A percentile compares a stretch with the other conserved stretches of the same genome.
phyloP scores from a whole-genome alignment of 345 rosid species.

The Mallotus nudiflorus region DNA sequence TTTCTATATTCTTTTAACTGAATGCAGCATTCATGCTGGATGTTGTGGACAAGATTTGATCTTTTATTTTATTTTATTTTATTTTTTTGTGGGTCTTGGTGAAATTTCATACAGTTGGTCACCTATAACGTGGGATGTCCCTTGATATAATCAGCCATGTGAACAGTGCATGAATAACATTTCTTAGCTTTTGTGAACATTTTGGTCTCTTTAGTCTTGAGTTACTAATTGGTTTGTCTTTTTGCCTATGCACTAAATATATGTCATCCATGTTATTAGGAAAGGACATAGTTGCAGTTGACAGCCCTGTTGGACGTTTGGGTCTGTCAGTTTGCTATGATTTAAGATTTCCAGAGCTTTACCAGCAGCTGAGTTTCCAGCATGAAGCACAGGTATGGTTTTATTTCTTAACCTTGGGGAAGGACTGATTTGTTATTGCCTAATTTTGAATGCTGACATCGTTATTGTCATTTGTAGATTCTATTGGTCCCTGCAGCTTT shows the following conservation, averaged over 20 bases:
- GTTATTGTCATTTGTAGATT: constrained; percentile 42
- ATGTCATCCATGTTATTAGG: constrained; percentile 40
- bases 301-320: constrained; percentile 80
- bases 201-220: background rate
- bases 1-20: background rate
- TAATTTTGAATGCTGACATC: constrained; percentile 8
- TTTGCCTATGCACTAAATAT: constrained; percentile 1
- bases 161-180: background rate
- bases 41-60: background rate
- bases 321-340: constrained; percentile 91
- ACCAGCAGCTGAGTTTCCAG: constrained; percentile 81
- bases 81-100: background rate
- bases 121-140: background rate
- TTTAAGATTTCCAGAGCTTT: constrained; percentile 86
- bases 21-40: background rate
- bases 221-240: background rate
- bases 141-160: background rate
- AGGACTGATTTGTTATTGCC: background rate
- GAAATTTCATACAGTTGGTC: background rate
- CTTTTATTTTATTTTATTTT: too few relatives aligned
- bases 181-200: background rate
- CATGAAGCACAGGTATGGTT: constrained; percentile 70
- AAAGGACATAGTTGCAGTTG: constrained; percentile 63
- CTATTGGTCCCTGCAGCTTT: constrained; percentile 88
- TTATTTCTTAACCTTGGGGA: background rate